Evolutionary conservation across 108 stramenopile genomes (phyloP).

Genomic region (Poteriospumella lacustris): DNA sequence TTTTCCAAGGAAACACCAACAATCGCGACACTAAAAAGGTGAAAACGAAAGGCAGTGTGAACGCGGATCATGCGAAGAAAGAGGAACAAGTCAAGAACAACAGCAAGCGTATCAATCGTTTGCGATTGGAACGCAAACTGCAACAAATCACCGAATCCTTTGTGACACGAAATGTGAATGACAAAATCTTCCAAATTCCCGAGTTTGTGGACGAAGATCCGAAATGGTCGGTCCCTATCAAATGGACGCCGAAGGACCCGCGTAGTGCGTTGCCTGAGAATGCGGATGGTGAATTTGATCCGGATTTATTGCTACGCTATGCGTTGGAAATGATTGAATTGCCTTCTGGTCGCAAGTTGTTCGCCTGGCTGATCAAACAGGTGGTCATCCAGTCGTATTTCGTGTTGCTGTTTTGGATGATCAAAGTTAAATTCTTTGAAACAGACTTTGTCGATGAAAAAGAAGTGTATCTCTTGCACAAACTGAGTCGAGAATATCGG

Average conservation of each 20-base stretch:
- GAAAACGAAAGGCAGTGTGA: constrained; percentile 2
- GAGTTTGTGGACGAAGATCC: neutral
- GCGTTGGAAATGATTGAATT: constrained; percentile 14
- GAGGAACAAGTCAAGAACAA: neutral
- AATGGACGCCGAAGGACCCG: constrained; percentile 3
- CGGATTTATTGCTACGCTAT: constrained; percentile 29
- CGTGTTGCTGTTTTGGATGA: constrained; percentile 23
- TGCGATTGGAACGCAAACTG: neutral
- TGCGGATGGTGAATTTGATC: constrained; percentile 16
- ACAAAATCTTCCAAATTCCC: neutral
- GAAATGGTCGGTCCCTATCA: constrained; percentile 2
- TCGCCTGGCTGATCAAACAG: constrained; percentile 12
- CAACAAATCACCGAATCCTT: neutral
- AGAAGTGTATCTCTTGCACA: constrained; percentile 11
- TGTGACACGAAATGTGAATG: constrained; percentile 14
- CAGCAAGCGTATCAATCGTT: neutral
- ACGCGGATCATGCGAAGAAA: neutral
- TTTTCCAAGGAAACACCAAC: neutral
- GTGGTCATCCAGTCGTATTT: constrained; percentile 11
- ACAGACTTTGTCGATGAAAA: neutral
- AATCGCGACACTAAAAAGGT: constrained; percentile 2
- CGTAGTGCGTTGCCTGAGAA: neutral
- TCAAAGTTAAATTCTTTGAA: constrained; percentile 28
- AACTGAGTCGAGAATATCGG: constrained; percentile 1
- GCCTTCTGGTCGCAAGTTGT: constrained; percentile 12